These are phyloP conservation scores for Candida ascalaphidarum DNA, from an alignment of 805 yeast genomes.

Conservation along the genomic window DNA sequence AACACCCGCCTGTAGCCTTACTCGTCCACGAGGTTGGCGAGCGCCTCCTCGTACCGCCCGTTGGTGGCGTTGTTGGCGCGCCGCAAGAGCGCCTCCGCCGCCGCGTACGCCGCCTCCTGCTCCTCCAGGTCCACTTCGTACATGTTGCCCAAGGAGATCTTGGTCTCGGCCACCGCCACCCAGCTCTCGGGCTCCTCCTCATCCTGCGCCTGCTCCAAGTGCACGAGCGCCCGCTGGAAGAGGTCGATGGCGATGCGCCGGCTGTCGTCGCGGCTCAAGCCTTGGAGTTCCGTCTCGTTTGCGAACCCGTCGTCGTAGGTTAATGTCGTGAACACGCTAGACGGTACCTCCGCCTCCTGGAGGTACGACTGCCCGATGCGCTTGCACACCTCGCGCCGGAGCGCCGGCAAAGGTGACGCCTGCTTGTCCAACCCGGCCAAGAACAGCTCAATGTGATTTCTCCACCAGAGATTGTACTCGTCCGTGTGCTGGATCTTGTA, in stretches of 20 bases:
- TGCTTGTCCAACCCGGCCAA: slow-evolving; percentile 21
- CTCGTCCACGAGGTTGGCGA: slow-evolving; percentile 37
- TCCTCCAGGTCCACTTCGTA: slow-evolving; percentile 55
- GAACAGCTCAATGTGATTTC: slow-evolving; percentile 30
- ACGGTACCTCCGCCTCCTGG: slow-evolving; percentile 57
- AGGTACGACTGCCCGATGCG: slow-evolving; percentile 56
- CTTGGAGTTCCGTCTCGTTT: slow-evolving; percentile 21
- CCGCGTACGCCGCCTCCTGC: slow-evolving; percentile 56
- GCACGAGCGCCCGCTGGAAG: slow-evolving; percentile 46
- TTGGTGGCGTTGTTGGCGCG: slow-evolving; percentile 76
- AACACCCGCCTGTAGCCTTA: background rate
- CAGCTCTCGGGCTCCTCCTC: slow-evolving; percentile 72
- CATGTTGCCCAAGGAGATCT: slow-evolving; percentile 71
- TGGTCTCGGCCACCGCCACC: slow-evolving; percentile 82
- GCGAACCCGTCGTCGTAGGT: slow-evolving; percentile 48
- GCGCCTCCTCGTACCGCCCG: slow-evolving; percentile 60
- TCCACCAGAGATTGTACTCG: slow-evolving; percentile 49
- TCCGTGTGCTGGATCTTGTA: slow-evolving; percentile 30
- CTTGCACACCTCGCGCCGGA: slow-evolving; percentile 34
- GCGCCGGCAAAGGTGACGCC: slow-evolving; percentile 3
- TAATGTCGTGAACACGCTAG: slow-evolving; percentile 44
- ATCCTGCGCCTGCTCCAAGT: slow-evolving; percentile 51
- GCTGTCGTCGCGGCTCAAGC: slow-evolving; percentile 32
- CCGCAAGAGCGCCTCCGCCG: slow-evolving; percentile 60
- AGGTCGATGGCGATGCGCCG: slow-evolving; percentile 40